Conservation (phyloP, 805 yeast genomes). For the Candida cerambycidarum region DNA sequence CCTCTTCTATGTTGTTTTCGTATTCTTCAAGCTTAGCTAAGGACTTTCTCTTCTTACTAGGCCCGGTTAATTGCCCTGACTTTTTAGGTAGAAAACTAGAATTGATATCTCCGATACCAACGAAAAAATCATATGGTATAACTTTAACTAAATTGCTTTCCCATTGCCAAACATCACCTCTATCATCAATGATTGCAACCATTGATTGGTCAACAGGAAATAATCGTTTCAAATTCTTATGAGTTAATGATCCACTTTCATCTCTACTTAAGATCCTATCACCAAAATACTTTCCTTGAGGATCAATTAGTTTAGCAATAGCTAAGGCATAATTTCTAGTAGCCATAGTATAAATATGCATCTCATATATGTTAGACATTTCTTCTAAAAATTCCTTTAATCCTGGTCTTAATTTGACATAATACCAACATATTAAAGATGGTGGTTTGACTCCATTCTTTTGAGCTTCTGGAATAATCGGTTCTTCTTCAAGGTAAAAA, state of each 20-base stretch:
- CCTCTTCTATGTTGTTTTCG: slow-evolving; percentile 24
- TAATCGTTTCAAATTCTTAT: slow-evolving; percentile 79
- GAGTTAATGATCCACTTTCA: slow-evolving; percentile 90
- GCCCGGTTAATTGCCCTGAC: slow-evolving; percentile 54
- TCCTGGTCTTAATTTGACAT: slow-evolving; percentile 91
- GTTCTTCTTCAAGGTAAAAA: slow-evolving; percentile 77
- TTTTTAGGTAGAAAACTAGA: slow-evolving; percentile 88
- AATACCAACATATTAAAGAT: slow-evolving; percentile 76
- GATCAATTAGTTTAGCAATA: slow-evolving; percentile 89
- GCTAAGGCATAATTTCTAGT: slow-evolving; percentile 90
- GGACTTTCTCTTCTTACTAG: slow-evolving; percentile 59
- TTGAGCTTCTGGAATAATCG: slow-evolving; percentile 50
- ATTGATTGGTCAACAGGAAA: slow-evolving; percentile 95
- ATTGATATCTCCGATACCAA: slow-evolving; percentile 96
- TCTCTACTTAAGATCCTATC: slow-evolving; percentile 91
- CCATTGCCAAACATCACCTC: slow-evolving; percentile 99
- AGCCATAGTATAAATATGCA: slow-evolving; percentile 98
- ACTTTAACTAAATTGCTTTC: slow-evolving; percentile 87
- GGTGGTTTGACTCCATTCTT: slow-evolving; percentile 62
- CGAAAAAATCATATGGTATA: slow-evolving; percentile 92
- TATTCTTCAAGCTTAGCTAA: slow-evolving; percentile 57
- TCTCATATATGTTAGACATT: slow-evolving; percentile 68
- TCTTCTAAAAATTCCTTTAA: slow-evolving; percentile 66
- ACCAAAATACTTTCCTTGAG: slow-evolving; percentile 81
- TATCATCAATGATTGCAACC: slow-evolving; percentile 95